phyloP scores from a whole-genome alignment of 805 yeast species.

The Clavispora asparagi region DNA sequence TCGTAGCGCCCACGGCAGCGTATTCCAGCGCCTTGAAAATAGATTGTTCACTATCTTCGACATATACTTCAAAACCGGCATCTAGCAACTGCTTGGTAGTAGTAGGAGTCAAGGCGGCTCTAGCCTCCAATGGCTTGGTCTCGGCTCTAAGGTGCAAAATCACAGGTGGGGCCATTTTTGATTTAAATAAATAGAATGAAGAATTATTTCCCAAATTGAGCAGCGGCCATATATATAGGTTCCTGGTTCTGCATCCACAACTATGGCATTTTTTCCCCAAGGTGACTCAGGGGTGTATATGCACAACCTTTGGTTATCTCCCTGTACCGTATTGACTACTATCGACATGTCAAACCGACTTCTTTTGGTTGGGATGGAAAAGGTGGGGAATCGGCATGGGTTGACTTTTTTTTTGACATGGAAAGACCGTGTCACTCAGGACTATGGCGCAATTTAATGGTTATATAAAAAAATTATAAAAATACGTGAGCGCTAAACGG shows the following conservation, averaged over 20 bases:
- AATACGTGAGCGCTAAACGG: too few relatives aligned
- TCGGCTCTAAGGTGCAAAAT: constrained; percentile 91
- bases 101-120: constrained; percentile 94
- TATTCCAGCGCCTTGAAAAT: constrained; percentile 76
- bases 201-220: not conserved
- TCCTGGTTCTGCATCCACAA: not conserved
- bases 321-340: not conserved
- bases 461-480: too few relatives aligned
- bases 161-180: constrained; percentile 28
- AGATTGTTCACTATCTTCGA: constrained; percentile 83
- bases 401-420: too few relatives aligned
- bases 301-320: not conserved
- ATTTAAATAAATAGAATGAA: not conserved
- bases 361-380: too few relatives aligned
- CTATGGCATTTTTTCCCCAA: not conserved
- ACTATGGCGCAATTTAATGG: too few relatives aligned
- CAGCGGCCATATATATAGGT: not conserved
- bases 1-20: constrained; percentile 70
- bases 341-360: too few relatives aligned
- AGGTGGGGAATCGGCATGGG: too few relatives aligned
- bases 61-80: constrained; percentile 84
- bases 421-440: too few relatives aligned
- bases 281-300: not conserved
- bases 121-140: constrained; percentile 93
- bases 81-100: constrained; percentile 78